A percentile compares a stretch with the other conserved stretches of the same genome.
phyloP scores from a whole-genome alignment of 306 rosid species.

The Medicago lupulina region DNA sequence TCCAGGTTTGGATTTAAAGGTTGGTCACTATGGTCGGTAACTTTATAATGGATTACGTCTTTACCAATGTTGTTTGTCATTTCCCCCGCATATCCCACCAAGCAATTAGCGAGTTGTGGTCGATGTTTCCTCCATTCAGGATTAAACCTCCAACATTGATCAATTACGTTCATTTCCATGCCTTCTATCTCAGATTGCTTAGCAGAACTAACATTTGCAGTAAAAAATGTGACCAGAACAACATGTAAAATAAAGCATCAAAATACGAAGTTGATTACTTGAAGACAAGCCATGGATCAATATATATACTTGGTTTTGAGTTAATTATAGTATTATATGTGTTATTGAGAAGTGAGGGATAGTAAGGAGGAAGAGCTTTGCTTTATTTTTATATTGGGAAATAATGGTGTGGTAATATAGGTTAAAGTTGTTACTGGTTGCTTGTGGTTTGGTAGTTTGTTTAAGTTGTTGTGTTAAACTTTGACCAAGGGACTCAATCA shows the following conservation, averaged over 20 bases:
- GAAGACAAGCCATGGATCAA: conserved; percentile 25
- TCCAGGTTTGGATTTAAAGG: conserved; percentile 40
- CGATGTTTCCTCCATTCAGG: conserved; percentile 39
- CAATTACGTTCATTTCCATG: conserved; percentile 38
- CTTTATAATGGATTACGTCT: conserved; percentile 32
- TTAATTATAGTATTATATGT: neutral
- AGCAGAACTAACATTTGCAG: neutral
- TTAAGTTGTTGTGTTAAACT: conserved; percentile 15
- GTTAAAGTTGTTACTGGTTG: conserved; percentile 14
- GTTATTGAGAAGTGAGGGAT: neutral
- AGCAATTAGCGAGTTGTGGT: conserved; percentile 32
- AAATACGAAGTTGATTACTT: neutral
- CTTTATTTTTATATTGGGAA: neutral
- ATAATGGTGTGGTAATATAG: conserved; percentile 16
- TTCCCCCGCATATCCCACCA: conserved; percentile 41
- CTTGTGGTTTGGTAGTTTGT: neutral
- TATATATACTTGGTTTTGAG: conserved; percentile 1
- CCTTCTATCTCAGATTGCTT: conserved; percentile 18
- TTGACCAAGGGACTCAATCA: neutral
- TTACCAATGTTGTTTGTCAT: conserved; percentile 44
- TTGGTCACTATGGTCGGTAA: conserved; percentile 34
- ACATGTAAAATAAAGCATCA: conserved; percentile 6
- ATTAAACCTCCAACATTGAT: conserved; percentile 43
- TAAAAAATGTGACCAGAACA: neutral
- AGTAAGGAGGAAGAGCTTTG: neutral